Evolutionary conservation across 352 stramenopile genomes (phyloP), one percentile per base, ranked within the genome.

Genomic region (Phytophthora hibernalis): DNA sequence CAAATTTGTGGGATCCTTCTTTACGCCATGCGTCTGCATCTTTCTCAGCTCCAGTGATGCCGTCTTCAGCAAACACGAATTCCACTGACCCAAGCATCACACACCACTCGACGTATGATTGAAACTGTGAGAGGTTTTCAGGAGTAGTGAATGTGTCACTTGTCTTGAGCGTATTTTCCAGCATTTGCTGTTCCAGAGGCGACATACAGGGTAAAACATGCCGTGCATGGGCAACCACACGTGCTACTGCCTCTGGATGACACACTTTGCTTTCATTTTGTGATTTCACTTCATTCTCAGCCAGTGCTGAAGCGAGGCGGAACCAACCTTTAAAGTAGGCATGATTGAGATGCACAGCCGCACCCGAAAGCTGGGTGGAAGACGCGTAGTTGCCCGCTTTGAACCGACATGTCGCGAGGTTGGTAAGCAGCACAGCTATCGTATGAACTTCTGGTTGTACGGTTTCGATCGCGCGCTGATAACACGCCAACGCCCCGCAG

Each of bases 261-360:
- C 24, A 15, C 30, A 12, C 33, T 42, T 31, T 21, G 18, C 4
- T 18, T 31, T 42, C 38, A 45, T 33, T 31, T 20, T 30, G 28
- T 2, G 21, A 4, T 20, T 42, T 11, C 22, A 13, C 22, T 44
- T 40, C 51, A 31, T 59, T 10, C 24, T 68, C 33, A 38, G n/a
- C 24, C 16, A 76, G 42, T 20, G 56, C 49, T 20, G 57, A 64
- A 11, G 51, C 55, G 16, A 76, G 62, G 6, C 62, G 62, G 2
- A 61, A 51, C 62, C 55, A 76, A 5, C 16, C 68, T 21, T 76
- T 76, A 3, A 69, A 48, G 49, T 72, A 76, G 0, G n/a, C 12
- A 3, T 56, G 40, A 3, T 66, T 24, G 1, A 76, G 53, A 30
- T 72, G 62, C 6, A 45, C 62, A 9, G 62, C 68, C 6, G 50